These are phyloP conservation scores for Lentinus polychrous DNA, from an alignment of 1,284 basidiomycete genomes.

Conservation along the genomic window DNA sequence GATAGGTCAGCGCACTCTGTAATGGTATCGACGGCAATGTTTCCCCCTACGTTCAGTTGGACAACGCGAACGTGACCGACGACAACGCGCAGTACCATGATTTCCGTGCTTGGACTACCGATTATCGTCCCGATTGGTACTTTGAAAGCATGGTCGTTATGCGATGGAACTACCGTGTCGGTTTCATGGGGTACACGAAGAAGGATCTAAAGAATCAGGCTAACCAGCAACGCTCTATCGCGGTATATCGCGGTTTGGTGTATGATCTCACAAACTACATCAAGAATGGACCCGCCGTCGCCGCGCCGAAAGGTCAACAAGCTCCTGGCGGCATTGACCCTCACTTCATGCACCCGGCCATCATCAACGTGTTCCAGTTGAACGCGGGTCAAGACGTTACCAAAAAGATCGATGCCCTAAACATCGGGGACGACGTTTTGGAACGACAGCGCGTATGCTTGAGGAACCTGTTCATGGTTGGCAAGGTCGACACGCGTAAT, in stretches of 20 bases:
- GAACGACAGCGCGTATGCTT: constrained; percentile 81
- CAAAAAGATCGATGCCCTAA: constrained; percentile 64
- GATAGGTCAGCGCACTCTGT: constrained; percentile 86
- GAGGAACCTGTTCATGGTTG: constrained; percentile 88
- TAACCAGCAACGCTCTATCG: constrained; percentile 59
- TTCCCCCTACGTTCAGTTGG: constrained; percentile 80
- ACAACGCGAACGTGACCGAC: constrained; percentile 78
- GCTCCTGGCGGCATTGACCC: constrained; percentile 49
- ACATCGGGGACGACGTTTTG: constrained; percentile 62
- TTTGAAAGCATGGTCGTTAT: constrained; percentile 87
- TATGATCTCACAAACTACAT: constrained; percentile 89
- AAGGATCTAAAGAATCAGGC: constrained; percentile 75
- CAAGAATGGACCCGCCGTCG: constrained; percentile 42
- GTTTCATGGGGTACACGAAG: constrained; percentile 85
- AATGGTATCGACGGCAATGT: constrained; percentile 79
- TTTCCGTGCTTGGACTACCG: constrained; percentile 83
- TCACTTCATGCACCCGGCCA: constrained; percentile 74
- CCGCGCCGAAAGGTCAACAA: constrained; percentile 55
- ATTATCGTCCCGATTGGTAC: constrained; percentile 97
- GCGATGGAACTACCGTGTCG: constrained; percentile 83
- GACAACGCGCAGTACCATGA: constrained; percentile 88
- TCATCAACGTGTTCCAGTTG: constrained; percentile 81
- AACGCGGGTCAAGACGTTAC: constrained; percentile 85
- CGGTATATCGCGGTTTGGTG: constrained; percentile 76
- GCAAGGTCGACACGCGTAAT: constrained; percentile 88